Percentiles rank a stretch among this genome's conserved stretches.
Evolutionary conservation across 2,329 filamentous ascomycete species (phyloP).

Genomic region (Hymenoscyphus repandus): DNA sequence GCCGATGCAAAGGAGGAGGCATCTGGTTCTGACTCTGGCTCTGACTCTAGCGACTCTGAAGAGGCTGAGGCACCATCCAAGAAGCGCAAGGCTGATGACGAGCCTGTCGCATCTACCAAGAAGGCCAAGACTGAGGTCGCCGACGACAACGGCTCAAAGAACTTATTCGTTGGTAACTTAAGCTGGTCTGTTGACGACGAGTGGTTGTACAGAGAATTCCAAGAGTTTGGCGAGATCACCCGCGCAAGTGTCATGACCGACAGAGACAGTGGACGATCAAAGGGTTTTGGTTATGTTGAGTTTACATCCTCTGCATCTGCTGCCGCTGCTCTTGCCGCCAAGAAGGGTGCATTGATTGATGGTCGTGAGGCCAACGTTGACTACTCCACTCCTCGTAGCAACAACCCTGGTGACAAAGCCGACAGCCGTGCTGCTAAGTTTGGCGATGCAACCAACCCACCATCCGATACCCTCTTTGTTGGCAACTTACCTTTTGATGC

Average conservation of each 20-base stretch:
- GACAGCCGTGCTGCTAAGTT: conserved; percentile 47
- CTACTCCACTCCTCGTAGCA: conserved; percentile 58
- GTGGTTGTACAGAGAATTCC: conserved; percentile 64
- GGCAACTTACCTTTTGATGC: conserved; percentile 68
- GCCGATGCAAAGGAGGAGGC: not conserved
- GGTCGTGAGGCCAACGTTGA: conserved; percentile 65
- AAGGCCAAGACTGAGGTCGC: conserved; percentile 46
- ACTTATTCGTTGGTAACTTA: conserved; percentile 68
- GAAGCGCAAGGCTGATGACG: conserved; percentile 55
- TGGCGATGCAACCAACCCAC: conserved; percentile 59
- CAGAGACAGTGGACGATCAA: conserved; percentile 60
- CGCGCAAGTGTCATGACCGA: conserved; percentile 64
- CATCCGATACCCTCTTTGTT: conserved; percentile 65
- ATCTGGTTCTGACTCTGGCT: conserved; percentile 16
- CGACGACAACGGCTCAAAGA: conserved; percentile 43
- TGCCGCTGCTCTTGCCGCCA: conserved; percentile 57
- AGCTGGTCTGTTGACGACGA: conserved; percentile 74
- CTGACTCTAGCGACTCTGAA: conserved; percentile 21
- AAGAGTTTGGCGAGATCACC: conserved; percentile 60
- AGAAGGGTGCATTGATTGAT: conserved; percentile 60
- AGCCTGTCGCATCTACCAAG: conserved; percentile 40
- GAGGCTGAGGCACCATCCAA: conserved; percentile 38
- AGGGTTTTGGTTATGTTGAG: conserved; percentile 72
- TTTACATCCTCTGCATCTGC: conserved; percentile 56
- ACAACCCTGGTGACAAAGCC: conserved; percentile 43